Base-by-base conservation (phyloP, 2,329 filamentous ascomycete species). In the Botryotinia globosa region DNA sequence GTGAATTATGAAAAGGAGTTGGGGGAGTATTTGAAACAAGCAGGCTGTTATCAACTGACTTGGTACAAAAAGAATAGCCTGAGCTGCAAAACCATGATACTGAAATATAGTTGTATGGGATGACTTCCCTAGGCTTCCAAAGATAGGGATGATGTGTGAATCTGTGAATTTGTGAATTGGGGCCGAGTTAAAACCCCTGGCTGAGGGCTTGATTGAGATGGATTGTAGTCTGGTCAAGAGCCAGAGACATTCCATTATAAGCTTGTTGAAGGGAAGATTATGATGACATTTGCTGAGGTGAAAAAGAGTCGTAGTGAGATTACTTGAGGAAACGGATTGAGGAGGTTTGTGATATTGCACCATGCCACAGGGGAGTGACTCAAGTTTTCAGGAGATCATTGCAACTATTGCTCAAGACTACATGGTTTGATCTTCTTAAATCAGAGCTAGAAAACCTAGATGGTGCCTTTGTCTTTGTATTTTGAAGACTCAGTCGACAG, bases 31-130 rank as follows among this genome's bases (percentile, higher is more conserved):
- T 48, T 48, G 20, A 34, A 6, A 20, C 1, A 3, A 25, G 5
- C 2, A n/a, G 7, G 39, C 9, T 34, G 18, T 29, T 18, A 56
- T 8, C 6, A 29, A 56, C 4, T 18, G 32, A 20, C 29, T 34
- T 34, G 3, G 18, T 34, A 25, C 0, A 1, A 1, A 25, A 29
- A 3, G 14, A 12, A 34, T 18, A 6, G 1, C 9, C 61, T 22
- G 22, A 34, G 25, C 6, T n/a, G 9, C 8, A 12, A n/a, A 61
- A 37, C 32, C 61, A 4, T 14, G 6, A 22, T 25, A 59, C 14
- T 45, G 32, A 6, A 18, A 18, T 3, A 20, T 3, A 29, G 7
- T 54, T 8, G 5, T 8, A n/a, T 16, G 12, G 12, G 14, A 29
- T 16, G 3, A 14, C 7, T 29, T 29, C 51, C 29, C 3, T 56